A percentile compares a stretch with the other conserved stretches of the same genome.
Evolutionary conservation across 2,329 filamentous ascomycete species (phyloP).

Genomic region (Byssoonygena ceratinophila): DNA sequence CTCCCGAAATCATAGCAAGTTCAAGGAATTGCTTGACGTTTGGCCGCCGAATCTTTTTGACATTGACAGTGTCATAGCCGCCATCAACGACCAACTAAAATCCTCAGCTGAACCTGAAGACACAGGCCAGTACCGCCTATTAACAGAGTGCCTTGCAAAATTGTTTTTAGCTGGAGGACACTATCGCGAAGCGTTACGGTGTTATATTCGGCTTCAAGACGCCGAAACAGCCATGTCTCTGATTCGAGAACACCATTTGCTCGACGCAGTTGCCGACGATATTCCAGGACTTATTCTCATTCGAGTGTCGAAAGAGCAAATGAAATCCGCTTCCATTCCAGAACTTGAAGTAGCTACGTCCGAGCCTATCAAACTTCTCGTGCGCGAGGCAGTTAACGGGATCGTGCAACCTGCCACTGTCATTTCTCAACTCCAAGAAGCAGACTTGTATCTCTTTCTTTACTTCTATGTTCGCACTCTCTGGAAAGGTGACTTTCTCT

Average conservation of each 20-base stretch:
- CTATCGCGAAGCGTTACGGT: constrained; percentile 72
- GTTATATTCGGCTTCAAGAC: constrained; percentile 84
- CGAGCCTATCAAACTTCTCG: constrained; percentile 75
- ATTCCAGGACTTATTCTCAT: constrained; percentile 80
- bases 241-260: constrained; percentile 79
- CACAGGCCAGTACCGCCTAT: constrained; percentile 75
- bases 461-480: constrained; percentile 85
- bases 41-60: constrained; percentile 84
- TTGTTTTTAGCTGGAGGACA: constrained; percentile 73
- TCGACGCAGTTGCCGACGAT: constrained; percentile 79
- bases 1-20: constrained; percentile 59
- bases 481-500: constrained; percentile 64
- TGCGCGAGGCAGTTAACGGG: constrained; percentile 82
- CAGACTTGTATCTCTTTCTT: constrained; percentile 61
- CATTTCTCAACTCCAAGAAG: constrained; percentile 61
- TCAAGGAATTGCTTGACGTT: constrained; percentile 66
- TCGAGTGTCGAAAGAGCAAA: constrained; percentile 62
- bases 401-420: constrained; percentile 70
- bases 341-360: constrained; percentile 71
- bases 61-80: constrained; percentile 61
- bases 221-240: constrained; percentile 78
- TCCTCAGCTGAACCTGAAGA: constrained; percentile 65
- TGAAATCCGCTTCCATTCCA: constrained; percentile 52
- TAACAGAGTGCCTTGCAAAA: constrained; percentile 77
- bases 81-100: constrained; percentile 71